These are phyloP conservation scores for Ustilago tritici DNA, from an alignment of 1,284 basidiomycete genomes.

Conservation along the genomic window DNA sequence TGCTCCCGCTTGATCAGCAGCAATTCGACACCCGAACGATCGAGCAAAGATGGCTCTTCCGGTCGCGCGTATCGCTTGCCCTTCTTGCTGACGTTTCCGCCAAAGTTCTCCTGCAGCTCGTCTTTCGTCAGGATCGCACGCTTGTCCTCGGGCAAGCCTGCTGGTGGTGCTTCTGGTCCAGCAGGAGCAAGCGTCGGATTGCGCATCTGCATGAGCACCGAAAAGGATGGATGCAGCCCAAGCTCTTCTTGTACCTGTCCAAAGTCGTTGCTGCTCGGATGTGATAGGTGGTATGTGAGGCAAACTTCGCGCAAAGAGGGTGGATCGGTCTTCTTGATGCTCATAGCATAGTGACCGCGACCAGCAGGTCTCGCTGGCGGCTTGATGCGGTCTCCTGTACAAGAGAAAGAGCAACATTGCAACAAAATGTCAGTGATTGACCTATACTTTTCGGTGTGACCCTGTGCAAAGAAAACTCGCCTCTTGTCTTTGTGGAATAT, in stretches of 20 bases:
- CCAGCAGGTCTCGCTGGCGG: conserved; percentile 50
- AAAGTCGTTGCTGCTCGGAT: conserved; percentile 50
- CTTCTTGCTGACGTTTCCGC: conserved; percentile 46
- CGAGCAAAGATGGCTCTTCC: conserved; percentile 45
- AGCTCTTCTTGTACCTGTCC: conserved; percentile 56
- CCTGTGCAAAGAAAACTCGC: conserved; percentile 7
- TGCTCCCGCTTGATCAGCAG: conserved; percentile 50
- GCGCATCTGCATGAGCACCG: conserved; percentile 51
- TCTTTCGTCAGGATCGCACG: conserved; percentile 49
- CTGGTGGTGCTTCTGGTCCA: conserved; percentile 41
- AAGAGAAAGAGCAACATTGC: background rate
- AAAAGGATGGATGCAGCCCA: conserved; percentile 45
- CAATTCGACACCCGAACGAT: conserved; percentile 57
- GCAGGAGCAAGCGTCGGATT: conserved; percentile 56
- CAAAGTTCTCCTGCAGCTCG: conserved; percentile 55
- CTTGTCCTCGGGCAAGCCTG: conserved; percentile 41
- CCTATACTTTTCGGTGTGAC: background rate
- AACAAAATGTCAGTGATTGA: background rate
- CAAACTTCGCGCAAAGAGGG: conserved; percentile 50
- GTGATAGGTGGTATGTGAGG: conserved; percentile 54
- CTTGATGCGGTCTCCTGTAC: conserved; percentile 47
- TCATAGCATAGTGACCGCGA: conserved; percentile 53
- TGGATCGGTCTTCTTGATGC: conserved; percentile 46
- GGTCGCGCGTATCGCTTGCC: conserved; percentile 56
- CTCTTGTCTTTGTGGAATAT: conserved; percentile 56